Evolutionary conservation across 176 grass and related monocot species (phyloP).

Genomic region (Dendrocalamus sinicus): DNA sequence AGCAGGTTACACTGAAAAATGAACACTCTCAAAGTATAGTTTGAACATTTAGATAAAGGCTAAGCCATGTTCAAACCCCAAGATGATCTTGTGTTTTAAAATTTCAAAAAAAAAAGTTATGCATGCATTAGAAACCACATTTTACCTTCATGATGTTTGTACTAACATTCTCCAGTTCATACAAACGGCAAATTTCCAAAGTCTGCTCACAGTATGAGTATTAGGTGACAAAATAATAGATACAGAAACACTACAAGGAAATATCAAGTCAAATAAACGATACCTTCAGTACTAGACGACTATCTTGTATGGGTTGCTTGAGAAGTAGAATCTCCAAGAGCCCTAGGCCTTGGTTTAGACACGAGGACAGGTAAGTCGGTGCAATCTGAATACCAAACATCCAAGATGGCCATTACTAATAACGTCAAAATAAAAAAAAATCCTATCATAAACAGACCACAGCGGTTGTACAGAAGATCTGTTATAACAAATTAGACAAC

Average conservation of each 20-base stretch:
- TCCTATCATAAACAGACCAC: constrained; percentile 37
- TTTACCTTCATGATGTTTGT: constrained; percentile 87
- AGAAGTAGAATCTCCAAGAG: constrained; percentile 92
- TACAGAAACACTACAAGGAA: constrained; percentile 29
- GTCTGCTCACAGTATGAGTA: constrained; percentile 62
- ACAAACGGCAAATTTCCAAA: constrained; percentile 90
- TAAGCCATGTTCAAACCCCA: constrained; percentile 42
- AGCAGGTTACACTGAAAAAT: constrained; percentile 10
- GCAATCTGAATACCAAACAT: constrained; percentile 79
- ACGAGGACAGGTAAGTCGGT: constrained; percentile 86
- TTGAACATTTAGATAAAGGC: not conserved
- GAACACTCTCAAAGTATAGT: not conserved
- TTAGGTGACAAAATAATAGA: constrained; percentile 29
- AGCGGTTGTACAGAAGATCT: not conserved
- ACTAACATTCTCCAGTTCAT: constrained; percentile 82
- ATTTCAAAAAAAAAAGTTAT: not conserved
- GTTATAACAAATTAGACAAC: constrained; percentile 29
- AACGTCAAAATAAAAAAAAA: constrained; percentile 11
- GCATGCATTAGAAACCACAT: constrained; percentile 25
- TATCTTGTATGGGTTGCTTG: constrained; percentile 80
- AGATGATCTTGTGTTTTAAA: constrained; percentile 22
- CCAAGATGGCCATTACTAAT: constrained; percentile 33
- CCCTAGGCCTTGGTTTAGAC: constrained; percentile 84
- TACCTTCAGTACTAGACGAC: constrained; percentile 81
- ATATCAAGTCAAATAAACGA: constrained; percentile 36